Percentiles rank a stretch among this genome's conserved stretches.
These are phyloP conservation scores for Verbena officinalis DNA, from an alignment of 257 asterid species.

Conservation along the genomic window DNA sequence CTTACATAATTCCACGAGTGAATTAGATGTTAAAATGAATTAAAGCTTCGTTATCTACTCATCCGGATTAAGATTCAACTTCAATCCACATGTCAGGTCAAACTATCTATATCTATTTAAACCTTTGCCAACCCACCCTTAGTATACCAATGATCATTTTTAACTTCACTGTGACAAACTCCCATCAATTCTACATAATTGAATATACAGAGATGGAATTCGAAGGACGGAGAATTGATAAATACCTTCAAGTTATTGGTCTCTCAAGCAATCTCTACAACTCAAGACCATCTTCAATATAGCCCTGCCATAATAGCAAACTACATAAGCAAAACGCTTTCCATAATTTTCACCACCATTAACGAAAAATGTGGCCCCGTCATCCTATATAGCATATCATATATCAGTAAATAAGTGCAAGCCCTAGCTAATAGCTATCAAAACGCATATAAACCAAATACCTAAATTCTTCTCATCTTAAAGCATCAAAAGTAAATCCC, in stretches of 20 bases:
- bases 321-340: background rate
- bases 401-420: no score
- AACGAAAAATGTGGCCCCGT: background rate
- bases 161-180: background rate
- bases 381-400: no score
- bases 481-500: background rate
- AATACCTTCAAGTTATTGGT: slow-evolving; percentile 9
- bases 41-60: background rate
- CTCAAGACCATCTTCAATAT: slow-evolving; percentile 7
- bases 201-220: background rate
- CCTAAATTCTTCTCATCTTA: background rate
- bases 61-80: background rate
- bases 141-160: background rate
- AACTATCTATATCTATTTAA: slow-evolving; percentile 2
- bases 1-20: no score
- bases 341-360: slow-evolving; percentile 9
- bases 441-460: background rate
- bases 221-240: background rate
- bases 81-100: slow-evolving; percentile 2
- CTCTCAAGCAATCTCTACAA: slow-evolving; percentile 4
- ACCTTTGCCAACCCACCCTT: slow-evolving; percentile 1
- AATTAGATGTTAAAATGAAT: background rate
- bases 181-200: background rate
- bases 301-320: slow-evolving; percentile 9
- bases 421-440: slow-evolving; percentile 27